These are phyloP conservation scores for Backusella australiensis DNA, from an alignment of 192 early-diverging fungal genomes.

Conservation along the genomic window DNA sequence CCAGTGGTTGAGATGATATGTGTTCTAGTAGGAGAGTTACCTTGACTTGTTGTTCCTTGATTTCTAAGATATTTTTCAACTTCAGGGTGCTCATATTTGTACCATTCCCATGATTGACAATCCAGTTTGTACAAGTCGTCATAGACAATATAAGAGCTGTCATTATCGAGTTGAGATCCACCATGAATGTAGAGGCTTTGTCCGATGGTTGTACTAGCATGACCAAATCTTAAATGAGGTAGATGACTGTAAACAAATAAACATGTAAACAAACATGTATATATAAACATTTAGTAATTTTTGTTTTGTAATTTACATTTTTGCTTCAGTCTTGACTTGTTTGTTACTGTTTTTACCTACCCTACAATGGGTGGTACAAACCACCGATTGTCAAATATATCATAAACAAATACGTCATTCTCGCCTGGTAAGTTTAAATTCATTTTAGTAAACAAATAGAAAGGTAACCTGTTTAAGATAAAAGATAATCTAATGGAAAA, in stretches of 20 bases:
- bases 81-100: constrained; percentile 37
- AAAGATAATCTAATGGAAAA: not conserved
- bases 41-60: not conserved
- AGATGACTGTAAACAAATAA: constrained; percentile 8
- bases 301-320: not conserved
- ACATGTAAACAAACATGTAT: not conserved
- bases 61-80: constrained; percentile 17
- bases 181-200: constrained; percentile 28
- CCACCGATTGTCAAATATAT: constrained; percentile 29
- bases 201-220: constrained; percentile 19
- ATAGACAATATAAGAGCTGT: constrained; percentile 24
- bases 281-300: not conserved
- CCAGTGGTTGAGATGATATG: constrained; percentile 25
- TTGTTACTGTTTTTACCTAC: constrained; percentile 6
- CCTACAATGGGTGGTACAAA: constrained; percentile 27
- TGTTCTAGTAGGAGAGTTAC: not conserved
- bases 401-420: constrained; percentile 37
- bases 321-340: not conserved
- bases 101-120: constrained; percentile 30
- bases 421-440: constrained; percentile 20
- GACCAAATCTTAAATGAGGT: constrained; percentile 36
- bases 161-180: constrained; percentile 32
- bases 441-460: not conserved
- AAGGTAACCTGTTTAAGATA: not conserved
- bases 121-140: constrained; percentile 33